Evolutionary conservation across 345 rosid species (phyloP).

Genomic region (Camelina laxa): DNA sequence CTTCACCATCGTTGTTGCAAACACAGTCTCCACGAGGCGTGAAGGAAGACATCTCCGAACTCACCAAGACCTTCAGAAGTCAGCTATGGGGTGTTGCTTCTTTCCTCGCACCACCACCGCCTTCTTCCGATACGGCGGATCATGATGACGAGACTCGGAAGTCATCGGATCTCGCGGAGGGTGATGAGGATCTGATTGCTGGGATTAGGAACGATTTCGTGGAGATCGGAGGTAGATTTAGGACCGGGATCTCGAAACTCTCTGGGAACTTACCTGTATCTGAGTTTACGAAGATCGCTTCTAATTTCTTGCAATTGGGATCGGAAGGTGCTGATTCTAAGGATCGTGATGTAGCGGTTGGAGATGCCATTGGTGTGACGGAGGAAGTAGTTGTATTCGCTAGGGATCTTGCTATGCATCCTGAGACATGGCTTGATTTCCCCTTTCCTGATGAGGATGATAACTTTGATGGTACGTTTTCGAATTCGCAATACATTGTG

Average conservation of each 20-base stretch:
- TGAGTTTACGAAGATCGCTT: constrained; percentile 55
- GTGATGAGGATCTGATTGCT: constrained; percentile 38
- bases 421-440: constrained; percentile 96
- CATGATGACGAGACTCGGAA: constrained; percentile 46
- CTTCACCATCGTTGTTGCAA: constrained; percentile 29
- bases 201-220: constrained; percentile 47
- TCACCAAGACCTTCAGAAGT: constrained; percentile 67
- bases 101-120: constrained; percentile 74
- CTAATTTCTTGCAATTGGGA: constrained; percentile 52
- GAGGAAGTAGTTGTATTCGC: constrained; percentile 91
- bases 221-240: constrained; percentile 61
- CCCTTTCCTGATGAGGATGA: constrained; percentile 87
- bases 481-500: constrained; percentile 14
- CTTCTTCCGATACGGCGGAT: constrained; percentile 38
- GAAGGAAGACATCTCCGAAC: constrained; percentile 83
- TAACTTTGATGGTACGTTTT: constrained; percentile 66
- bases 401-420: constrained; percentile 83
- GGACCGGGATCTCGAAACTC: constrained; percentile 65
- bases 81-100: constrained; percentile 97
- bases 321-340: constrained; percentile 46
- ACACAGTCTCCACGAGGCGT: constrained; percentile 72
- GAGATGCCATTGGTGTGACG: constrained; percentile 65
- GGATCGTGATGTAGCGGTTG: constrained; percentile 41
- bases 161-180: constrained; percentile 41
- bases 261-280: constrained; percentile 63